Conservation (phyloP, 768 basidiomycete genomes). For the Candolleomyces aberdarensis region DNA sequence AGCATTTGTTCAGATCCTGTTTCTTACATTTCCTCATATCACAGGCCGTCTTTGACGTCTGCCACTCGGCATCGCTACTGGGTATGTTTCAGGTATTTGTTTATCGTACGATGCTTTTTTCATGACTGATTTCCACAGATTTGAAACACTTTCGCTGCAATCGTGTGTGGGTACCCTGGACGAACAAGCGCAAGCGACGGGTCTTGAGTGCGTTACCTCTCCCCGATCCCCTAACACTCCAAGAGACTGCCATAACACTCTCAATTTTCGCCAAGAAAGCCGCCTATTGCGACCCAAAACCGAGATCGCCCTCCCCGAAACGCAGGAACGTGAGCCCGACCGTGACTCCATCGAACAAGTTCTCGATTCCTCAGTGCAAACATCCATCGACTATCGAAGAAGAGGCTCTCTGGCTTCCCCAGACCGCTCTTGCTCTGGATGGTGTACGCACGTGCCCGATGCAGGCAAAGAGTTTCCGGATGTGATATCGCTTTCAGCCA, state of each 20-base stretch:
- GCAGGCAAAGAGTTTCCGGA: slow-evolving; percentile 18
- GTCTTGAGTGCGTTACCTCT: slow-evolving; percentile 25
- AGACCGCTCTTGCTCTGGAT: slow-evolving; percentile 22
- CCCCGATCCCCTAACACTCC: background rate
- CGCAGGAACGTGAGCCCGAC: no score
- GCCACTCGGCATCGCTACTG: slow-evolving; percentile 40
- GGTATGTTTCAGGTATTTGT: slow-evolving; percentile 19
- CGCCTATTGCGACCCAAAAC: no score
- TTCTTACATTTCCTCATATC: background rate
- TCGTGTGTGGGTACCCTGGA: slow-evolving; percentile 44
- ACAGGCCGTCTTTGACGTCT: slow-evolving; percentile 34
- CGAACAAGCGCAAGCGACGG: slow-evolving; percentile 37
- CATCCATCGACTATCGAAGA: background rate
- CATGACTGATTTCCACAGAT: slow-evolving; percentile 22
- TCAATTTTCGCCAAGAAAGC: background rate
- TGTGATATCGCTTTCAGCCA: slow-evolving; percentile 36
- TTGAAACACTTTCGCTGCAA: slow-evolving; percentile 43
- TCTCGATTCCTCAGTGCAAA: background rate
- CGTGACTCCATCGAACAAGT: no score
- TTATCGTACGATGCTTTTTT: background rate
- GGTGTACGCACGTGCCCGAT: background rate
- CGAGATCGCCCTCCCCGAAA: no score
- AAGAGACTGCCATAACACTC: background rate
- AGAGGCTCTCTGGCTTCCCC: background rate
- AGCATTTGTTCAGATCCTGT: background rate